phyloP scores from a whole-genome alignment of 73 alveolate species.

The Effrenium voratum region DNA sequence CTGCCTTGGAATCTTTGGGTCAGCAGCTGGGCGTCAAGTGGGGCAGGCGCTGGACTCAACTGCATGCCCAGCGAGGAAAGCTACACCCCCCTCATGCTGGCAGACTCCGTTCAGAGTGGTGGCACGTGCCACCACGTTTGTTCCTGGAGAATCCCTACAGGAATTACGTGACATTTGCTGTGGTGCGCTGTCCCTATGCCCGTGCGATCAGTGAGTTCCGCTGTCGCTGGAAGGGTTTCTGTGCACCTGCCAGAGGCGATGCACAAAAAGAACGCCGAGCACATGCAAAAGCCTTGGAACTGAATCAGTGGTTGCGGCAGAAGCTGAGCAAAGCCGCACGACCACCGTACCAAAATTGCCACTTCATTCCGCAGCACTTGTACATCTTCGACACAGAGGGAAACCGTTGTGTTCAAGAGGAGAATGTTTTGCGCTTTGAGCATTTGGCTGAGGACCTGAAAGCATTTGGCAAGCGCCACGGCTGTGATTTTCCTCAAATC shows the following conservation, averaged over 20 bases:
- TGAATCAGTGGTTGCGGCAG: constrained; percentile 49
- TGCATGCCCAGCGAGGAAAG: constrained; percentile 9
- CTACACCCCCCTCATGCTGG: constrained; percentile 20
- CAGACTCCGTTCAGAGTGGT: constrained; percentile 44
- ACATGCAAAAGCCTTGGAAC: constrained; percentile 10
- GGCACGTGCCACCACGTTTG: constrained; percentile 71
- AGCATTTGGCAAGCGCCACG: not conserved
- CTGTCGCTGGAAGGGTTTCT: constrained; percentile 79
- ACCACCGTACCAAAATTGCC: constrained; percentile 63
- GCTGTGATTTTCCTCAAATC: not conserved
- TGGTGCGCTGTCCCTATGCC: constrained; percentile 67
- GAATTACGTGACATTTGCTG: constrained; percentile 40
- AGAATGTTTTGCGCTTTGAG: constrained; percentile 35
- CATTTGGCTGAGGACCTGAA: not conserved
- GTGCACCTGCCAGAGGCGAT: constrained; percentile 40
- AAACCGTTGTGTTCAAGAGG: not conserved
- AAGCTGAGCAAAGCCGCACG: not conserved
- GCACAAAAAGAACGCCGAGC: not conserved
- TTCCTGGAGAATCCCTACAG: constrained; percentile 59
- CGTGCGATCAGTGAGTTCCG: constrained; percentile 88
- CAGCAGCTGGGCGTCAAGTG: constrained; percentile 16
- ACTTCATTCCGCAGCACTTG: constrained; percentile 79
- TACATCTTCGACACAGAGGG: constrained; percentile 57
- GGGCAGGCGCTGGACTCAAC: constrained; percentile 51
- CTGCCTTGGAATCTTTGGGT: constrained; percentile 66